phyloP scores from a whole-genome alignment of 805 yeast genomes.

The Wickerhamiella bombiphila region DNA sequence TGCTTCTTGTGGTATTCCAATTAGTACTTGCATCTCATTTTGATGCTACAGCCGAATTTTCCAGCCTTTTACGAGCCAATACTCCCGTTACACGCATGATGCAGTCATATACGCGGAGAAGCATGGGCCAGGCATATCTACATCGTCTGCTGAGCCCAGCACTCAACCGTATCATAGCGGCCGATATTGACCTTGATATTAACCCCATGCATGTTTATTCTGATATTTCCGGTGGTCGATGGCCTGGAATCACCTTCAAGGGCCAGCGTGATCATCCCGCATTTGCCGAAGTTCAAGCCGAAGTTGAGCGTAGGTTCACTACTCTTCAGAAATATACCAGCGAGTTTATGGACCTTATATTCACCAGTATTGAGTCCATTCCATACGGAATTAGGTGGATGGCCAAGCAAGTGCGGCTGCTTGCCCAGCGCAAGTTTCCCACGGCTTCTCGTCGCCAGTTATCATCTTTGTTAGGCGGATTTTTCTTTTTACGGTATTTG shows the following conservation, averaged over 20 bases:
- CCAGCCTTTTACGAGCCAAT: slow-evolving; percentile 26
- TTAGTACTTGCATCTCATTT: slow-evolving; percentile 26
- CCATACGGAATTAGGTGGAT: slow-evolving; percentile 63
- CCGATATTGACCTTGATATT: slow-evolving; percentile 21
- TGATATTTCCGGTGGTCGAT: slow-evolving; percentile 12
- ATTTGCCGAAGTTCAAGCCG: slow-evolving; percentile 16
- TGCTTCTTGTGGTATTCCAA: slow-evolving; percentile 26
- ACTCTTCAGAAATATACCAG: slow-evolving; percentile 17
- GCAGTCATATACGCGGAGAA: slow-evolving; percentile 28
- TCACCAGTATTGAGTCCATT: slow-evolving; percentile 37
- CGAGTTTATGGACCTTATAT: slow-evolving; percentile 36
- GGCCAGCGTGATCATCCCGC: slow-evolving; percentile 20
- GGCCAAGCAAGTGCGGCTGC: slow-evolving; percentile 48
- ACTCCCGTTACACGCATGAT: slow-evolving; percentile 29
- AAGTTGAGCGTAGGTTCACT: slow-evolving; percentile 19
- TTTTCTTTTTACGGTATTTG: slow-evolving; percentile 61
- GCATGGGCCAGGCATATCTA: slow-evolving; percentile 27
- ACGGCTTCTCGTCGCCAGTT: slow-evolving; percentile 31
- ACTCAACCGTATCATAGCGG: slow-evolving; percentile 19
- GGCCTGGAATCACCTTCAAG: slow-evolving; percentile 10
- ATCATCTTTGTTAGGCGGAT: slow-evolving; percentile 54
- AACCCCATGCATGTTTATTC: slow-evolving; percentile 24
- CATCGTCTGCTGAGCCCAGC: slow-evolving; percentile 20
- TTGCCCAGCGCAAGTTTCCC: slow-evolving; percentile 45
- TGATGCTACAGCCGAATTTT: slow-evolving; percentile 23